Percentiles rank a stretch among this genome's conserved stretches.
These are phyloP conservation scores for Poa pratensis DNA, from an alignment of 176 grass and related monocot genomes.

Conservation along the genomic window DNA sequence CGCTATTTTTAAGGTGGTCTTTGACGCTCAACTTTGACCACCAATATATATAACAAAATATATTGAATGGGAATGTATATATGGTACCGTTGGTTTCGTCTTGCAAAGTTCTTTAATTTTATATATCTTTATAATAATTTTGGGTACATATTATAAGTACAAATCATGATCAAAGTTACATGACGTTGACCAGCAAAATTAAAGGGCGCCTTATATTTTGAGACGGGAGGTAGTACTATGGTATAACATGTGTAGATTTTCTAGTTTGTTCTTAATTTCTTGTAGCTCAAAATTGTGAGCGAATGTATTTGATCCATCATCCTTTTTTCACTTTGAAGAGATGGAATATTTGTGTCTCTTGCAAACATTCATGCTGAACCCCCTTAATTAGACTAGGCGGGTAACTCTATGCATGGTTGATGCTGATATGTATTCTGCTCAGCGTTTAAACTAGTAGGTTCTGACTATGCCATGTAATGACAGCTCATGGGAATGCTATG, in stretches of 20 bases:
- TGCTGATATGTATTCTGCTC: conserved; percentile 20
- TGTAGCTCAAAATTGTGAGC: not conserved
- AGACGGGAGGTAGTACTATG: not conserved
- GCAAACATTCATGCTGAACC: not conserved
- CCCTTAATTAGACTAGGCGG: not conserved
- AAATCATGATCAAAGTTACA: too few species aligned
- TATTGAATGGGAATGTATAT: too few species aligned
- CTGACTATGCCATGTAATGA: conserved; percentile 47
- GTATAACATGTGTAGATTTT: not conserved
- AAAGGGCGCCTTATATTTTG: too few species aligned
- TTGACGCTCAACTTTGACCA: too few species aligned
- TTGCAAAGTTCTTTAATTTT: too few species aligned
- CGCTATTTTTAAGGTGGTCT: too few species aligned
- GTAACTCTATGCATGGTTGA: conserved; percentile 2
- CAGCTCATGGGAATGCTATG: conserved; percentile 57
- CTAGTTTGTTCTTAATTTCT: not conserved
- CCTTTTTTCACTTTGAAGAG: not conserved
- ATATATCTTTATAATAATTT: too few species aligned
- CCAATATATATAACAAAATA: too few species aligned
- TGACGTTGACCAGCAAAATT: too few species aligned
- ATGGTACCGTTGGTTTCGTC: too few species aligned
- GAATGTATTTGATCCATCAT: not conserved
- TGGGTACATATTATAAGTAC: too few species aligned
- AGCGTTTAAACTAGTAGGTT: conserved; percentile 12
- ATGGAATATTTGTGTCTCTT: conserved; percentile 27